Conservation (phyloP, 441 rosid species). For the Corymbia calophylla region DNA sequence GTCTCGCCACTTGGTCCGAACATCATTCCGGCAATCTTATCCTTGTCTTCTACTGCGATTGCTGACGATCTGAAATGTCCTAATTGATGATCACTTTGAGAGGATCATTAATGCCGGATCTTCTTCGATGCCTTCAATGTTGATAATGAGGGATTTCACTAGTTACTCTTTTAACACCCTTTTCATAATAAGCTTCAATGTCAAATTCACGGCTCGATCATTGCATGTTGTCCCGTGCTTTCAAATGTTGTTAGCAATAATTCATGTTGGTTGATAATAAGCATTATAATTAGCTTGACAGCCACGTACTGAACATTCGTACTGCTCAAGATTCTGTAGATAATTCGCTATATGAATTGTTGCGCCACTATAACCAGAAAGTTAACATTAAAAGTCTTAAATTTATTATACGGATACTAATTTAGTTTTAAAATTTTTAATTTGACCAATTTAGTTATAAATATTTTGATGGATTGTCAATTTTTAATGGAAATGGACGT, state of each 20-base stretch:
- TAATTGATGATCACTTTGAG: neutral
- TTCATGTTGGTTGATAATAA: neutral
- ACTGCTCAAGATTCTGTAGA: neutral
- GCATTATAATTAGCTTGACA: neutral
- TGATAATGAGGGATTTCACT: neutral
- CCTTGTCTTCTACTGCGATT: neutral
- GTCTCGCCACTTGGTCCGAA: neutral
- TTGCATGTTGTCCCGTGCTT: neutral
- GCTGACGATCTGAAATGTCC: neutral
- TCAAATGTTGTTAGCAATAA: neutral
- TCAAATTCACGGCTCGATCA: neutral
- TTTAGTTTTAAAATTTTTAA: fast-evolving
- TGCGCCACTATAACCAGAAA: fast-evolving
- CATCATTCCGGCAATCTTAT: neutral
- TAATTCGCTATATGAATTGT: neutral
- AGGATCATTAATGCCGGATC: neutral
- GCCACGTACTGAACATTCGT: neutral
- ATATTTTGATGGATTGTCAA: fast-evolving
- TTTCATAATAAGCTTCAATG: neutral
- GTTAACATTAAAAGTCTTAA: fast-evolving
- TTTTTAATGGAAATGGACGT: fast-evolving
- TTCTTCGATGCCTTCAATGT: neutral
- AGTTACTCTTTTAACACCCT: neutral
- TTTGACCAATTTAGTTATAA: neutral
- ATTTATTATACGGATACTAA: fast-evolving